Base-by-base conservation (phyloP, 2,329 filamentous ascomycete species). In the Aspergillus aculeatinus region DNA sequence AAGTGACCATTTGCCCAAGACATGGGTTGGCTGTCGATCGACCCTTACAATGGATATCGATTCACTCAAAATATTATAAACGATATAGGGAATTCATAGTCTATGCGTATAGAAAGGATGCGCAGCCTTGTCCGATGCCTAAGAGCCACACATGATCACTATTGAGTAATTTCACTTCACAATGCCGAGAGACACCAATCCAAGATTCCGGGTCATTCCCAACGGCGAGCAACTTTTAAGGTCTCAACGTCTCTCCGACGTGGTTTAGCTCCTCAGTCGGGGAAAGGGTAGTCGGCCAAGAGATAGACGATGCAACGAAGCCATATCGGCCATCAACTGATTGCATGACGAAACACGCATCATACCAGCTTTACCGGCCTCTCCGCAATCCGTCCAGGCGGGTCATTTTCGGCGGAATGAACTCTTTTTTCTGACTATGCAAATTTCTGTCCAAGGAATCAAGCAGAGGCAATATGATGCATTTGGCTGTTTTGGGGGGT, bases 381-480 rank as follows among this genome's bases (percentile, higher is more conserved):
- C 2, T 48, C 51, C 9, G 48, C 53, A 10, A 48, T 44, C 48
- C 33, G 48, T 21, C 53, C 42, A 33, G 42, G 27, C 25, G 51
- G 35, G 11, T 55, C 21, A 31, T 48, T 35, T 23, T n/a, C 21
- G 53, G n/a, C 23, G 19, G 11, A 31, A 29, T 48, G 39, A 25
- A 16, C 29, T 31, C 11, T 48, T 55, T 53, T 55, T 47, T 55
- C 27, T 48, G 7, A 33, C 48, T 55, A 33, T 55, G 53, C 25
- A 25, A 16, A 44, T 9, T 19, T 50, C 48, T 42, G n/a, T 27
- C 39, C n/a, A 48, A 49, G 25, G 14, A 44, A 44, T 44, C 14
- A 53, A 61, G 19, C 42, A 52, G 49, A 55, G 54, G 25, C 48
- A 60, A 49, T 53, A 60, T 50, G 44, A 42, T 58, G 52, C 42